These are phyloP conservation scores for Aspergillus alliaceus DNA, from an alignment of 2,329 filamentous ascomycete genomes.

Conservation along the genomic window DNA sequence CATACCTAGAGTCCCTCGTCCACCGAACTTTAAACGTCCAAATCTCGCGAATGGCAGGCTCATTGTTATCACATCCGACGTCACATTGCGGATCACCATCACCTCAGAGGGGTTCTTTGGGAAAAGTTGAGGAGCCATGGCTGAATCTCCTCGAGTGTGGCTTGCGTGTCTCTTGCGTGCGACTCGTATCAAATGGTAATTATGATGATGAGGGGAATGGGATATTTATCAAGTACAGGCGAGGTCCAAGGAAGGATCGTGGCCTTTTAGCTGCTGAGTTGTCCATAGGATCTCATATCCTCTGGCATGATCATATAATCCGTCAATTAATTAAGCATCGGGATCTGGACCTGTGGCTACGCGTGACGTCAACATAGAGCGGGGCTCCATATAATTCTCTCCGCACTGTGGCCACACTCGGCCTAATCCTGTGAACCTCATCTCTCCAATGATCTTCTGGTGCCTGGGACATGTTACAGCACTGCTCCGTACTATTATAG, in stretches of 20 bases:
- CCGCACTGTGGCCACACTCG: too few relatives aligned
- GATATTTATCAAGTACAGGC: too few relatives aligned
- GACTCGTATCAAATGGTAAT: background rate
- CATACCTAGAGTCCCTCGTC: slow-evolving; percentile 79
- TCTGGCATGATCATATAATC: background rate
- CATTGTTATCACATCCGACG: slow-evolving; percentile 64
- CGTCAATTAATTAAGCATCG: background rate
- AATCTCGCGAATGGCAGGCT: slow-evolving; percentile 78
- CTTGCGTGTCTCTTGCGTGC: background rate
- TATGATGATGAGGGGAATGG: background rate
- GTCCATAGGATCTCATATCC: background rate
- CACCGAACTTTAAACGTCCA: slow-evolving; percentile 78
- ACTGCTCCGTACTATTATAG: too few relatives aligned
- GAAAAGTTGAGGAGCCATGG: slow-evolving; percentile 53
- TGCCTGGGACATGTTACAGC: background rate
- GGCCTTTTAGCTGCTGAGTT: background rate
- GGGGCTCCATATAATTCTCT: background rate
- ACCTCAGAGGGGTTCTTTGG: slow-evolving; percentile 73
- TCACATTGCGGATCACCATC: slow-evolving; percentile 87
- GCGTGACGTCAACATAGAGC: slow-evolving; percentile 8
- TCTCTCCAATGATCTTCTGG: background rate
- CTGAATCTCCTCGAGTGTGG: background rate
- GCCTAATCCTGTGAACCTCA: too few relatives aligned
- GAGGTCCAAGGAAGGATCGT: too few relatives aligned
- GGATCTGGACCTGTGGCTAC: background rate